Evolutionary conservation across 1,139 yeast species (phyloP), one percentile per base, ranked within the genome.

Genomic region (Saccharomyces hybrid): DNA sequence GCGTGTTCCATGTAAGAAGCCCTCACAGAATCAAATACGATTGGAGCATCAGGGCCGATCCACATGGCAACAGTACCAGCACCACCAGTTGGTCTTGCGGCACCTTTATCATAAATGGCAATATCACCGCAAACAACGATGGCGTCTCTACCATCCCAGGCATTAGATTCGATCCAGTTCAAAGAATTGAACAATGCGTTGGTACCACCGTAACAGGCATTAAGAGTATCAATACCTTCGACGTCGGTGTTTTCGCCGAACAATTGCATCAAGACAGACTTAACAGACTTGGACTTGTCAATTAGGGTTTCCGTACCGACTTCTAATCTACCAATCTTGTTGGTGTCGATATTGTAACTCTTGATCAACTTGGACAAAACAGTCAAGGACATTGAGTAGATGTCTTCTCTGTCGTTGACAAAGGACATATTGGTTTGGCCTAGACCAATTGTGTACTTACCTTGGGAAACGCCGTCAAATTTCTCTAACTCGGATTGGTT

Each of bases 61-160:
- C 88, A 83, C 70, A 95, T 68, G 51, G 99, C 99, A 57, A 93
- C 95, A 54, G 96, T 82, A 69, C 99, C 99, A 57, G 96, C 98
- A 75, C 99, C 99, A 72, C 99, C 99, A 57, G 99, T 93, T 67
- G 99, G 99, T 78, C 99, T 86, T 55, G 99, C 99, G 51, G 95
- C 86, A 71, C 99, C 99, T 76, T 91, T 82, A 65, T 93, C 90
- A 75, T 95, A 95, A 65, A 95, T 86, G 70, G 99, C 99, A 72
- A 95, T 93, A 74, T 95, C 99, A 73, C 97, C 98, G 69, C 95
- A 85, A 47, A 91, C 97, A 55, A 91, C 99, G 67, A 93, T 83
- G 57, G 99, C 99, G 69, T 93, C 91, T 74, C 99, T 84, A 61
- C 99, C 99, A 70, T 95, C 99, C 99, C 99, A 95, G 50, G 93